These are phyloP conservation scores for Kodamaea hsintzibuensis DNA, from an alignment of 805 yeast genomes.

Conservation along the genomic window DNA sequence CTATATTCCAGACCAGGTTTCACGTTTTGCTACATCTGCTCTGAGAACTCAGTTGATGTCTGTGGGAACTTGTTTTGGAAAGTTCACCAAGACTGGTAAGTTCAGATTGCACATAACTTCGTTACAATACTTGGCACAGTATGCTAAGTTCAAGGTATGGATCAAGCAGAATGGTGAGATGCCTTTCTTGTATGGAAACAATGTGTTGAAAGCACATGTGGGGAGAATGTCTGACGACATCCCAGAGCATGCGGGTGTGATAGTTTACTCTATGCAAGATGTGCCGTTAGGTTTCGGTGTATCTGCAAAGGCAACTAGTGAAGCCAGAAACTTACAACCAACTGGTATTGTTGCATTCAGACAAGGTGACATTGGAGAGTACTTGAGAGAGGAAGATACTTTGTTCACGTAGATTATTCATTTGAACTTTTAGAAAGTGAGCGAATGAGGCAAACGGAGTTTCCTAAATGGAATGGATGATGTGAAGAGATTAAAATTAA, in stretches of 20 bases:
- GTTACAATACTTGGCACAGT: conserved; percentile 74
- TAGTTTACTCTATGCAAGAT: conserved; percentile 89
- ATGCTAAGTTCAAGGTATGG: conserved; percentile 94
- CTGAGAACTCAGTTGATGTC: conserved; percentile 91
- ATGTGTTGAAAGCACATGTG: conserved; percentile 92
- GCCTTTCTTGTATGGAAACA: conserved; percentile 97
- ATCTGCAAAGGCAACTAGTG: conserved; percentile 86
- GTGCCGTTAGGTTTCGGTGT: conserved; percentile 95
- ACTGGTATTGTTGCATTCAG: conserved; percentile 93
- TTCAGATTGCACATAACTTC: conserved; percentile 95
- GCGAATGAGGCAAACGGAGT: background rate
- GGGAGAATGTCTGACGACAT: conserved; percentile 97
- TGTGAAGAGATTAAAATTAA: background rate
- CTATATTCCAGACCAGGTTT: conserved; percentile 80
- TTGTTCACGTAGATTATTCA: conserved; percentile 63
- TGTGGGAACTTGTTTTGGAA: conserved; percentile 90
- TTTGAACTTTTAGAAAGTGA: too few relatives aligned
- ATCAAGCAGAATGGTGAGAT: conserved; percentile 96
- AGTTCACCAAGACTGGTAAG: conserved; percentile 96
- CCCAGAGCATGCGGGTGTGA: conserved; percentile 96
- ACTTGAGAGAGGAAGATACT: conserved; percentile 96
- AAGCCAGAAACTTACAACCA: conserved; percentile 85
- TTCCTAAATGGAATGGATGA: too few relatives aligned
- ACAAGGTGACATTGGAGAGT: conserved; percentile 98
- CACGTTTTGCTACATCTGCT: conserved; percentile 86